phyloP scores from a whole-genome alignment of 2,329 filamentous ascomycete genomes.

The Emmonsia crescens region DNA sequence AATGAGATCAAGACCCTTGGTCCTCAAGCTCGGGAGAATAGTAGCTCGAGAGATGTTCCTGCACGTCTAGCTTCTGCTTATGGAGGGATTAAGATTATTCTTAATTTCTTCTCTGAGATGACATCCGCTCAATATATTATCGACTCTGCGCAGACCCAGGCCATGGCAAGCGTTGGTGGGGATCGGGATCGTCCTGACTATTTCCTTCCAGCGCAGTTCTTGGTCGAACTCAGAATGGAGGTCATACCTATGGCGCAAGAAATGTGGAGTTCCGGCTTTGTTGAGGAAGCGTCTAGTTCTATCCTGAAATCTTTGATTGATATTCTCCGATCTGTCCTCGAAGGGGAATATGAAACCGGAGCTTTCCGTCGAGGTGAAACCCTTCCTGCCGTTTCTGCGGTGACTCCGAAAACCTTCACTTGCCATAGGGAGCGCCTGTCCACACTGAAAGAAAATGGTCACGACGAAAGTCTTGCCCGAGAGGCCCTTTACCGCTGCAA shows the following conservation, averaged over 20 bases:
- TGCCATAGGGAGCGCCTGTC: slow-evolving; percentile 40
- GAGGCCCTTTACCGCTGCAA: slow-evolving; percentile 80
- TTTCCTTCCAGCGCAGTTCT: slow-evolving; percentile 61
- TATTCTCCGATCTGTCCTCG: slow-evolving; percentile 67
- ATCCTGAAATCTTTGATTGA: slow-evolving; percentile 72
- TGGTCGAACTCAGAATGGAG: slow-evolving; percentile 73
- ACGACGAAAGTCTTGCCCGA: slow-evolving; percentile 51
- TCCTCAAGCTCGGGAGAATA: slow-evolving; percentile 30
- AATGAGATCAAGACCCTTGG: slow-evolving; percentile 43
- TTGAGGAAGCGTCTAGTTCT: slow-evolving; percentile 67
- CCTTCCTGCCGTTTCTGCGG: slow-evolving; percentile 37
- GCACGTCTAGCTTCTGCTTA: slow-evolving; percentile 41
- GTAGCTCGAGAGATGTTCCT: slow-evolving; percentile 30
- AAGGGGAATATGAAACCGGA: slow-evolving; percentile 62
- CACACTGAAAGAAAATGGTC: slow-evolving; percentile 37
- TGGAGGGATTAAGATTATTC: slow-evolving; percentile 65
- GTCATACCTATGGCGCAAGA: slow-evolving; percentile 65
- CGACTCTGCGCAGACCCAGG: slow-evolving; percentile 58
- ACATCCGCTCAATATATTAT: slow-evolving; percentile 66
- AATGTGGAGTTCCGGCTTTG: slow-evolving; percentile 75
- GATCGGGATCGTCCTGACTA: slow-evolving; percentile 48
- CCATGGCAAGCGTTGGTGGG: slow-evolving; percentile 43
- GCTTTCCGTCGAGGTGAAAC: slow-evolving; percentile 55
- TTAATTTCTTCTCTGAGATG: slow-evolving; percentile 69
- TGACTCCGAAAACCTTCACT: slow-evolving; percentile 42